phyloP scores from a whole-genome alignment of 75 land plant genomes.

The Ceratopteris richardii region DNA sequence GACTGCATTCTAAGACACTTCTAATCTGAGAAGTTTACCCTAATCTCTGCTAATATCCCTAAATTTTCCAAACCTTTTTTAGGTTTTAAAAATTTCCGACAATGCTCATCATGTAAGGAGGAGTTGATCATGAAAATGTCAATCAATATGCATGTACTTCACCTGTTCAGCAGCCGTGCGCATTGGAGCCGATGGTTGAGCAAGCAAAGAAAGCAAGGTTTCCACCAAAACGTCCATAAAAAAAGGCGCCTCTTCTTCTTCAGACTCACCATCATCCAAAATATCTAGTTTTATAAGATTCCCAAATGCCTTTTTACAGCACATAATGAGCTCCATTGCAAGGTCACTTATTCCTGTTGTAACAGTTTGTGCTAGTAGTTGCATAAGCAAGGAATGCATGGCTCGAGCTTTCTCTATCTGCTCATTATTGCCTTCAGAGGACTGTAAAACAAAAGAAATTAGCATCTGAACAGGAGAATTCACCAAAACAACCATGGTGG shows the following conservation, averaged over 20 bases:
- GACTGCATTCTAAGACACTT: too few species aligned
- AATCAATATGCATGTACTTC: too few species aligned
- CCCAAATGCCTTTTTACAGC: conserved; percentile 72
- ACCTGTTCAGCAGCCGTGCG: conserved; percentile 88
- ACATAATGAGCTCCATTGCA: conserved; percentile 62
- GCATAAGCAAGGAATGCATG: conserved; percentile 67
- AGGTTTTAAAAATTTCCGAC: too few species aligned
- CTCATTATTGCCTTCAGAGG: conserved; percentile 8
- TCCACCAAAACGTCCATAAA: conserved; percentile 90
- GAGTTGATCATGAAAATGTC: too few species aligned
- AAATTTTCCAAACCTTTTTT: too few species aligned
- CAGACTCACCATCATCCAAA: conserved; percentile 34
- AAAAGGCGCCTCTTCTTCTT: conserved; percentile 33
- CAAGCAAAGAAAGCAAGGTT: conserved; percentile 69
- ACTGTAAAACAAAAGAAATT: conserved; percentile 2
- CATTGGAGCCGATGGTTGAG: conserved; percentile 65
- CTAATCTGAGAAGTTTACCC: too few species aligned
- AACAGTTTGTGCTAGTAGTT: conserved; percentile 56
- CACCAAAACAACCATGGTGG: neutral
- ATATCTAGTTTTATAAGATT: conserved; percentile 26
- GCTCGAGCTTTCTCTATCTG: conserved; percentile 46
- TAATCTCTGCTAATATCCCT: too few species aligned
- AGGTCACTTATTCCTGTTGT: conserved; percentile 59
- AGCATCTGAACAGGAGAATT: neutral
- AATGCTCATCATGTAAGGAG: too few species aligned